Evolutionary conservation across 2,329 filamentous ascomycete species (phyloP).

Genomic region (Pseudogymnoascus sp.): DNA sequence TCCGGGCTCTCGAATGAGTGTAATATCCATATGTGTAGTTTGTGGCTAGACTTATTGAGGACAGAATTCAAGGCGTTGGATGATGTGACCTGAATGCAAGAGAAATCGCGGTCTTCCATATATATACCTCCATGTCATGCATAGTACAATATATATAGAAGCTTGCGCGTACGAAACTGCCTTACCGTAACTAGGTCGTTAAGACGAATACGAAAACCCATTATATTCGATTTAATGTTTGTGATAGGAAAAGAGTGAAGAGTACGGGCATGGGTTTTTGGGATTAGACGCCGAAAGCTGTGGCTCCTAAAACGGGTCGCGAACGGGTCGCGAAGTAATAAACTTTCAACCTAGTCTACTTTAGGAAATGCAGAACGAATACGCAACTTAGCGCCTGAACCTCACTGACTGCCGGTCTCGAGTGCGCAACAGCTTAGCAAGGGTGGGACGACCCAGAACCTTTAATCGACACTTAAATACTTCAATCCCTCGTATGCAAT

Average conservation of each 20-base stretch:
- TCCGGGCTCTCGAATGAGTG: not conserved
- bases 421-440: not conserved
- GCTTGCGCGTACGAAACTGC: not conserved
- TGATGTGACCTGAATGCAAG: not conserved
- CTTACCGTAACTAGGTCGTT: not conserved
- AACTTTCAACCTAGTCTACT: not conserved
- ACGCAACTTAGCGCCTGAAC: not conserved
- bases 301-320: not conserved
- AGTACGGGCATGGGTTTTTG: not conserved
- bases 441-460: not conserved
- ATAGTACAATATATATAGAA: not conserved
- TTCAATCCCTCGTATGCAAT: not conserved
- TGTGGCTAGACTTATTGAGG: not conserved
- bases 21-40: not conserved
- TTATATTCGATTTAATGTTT: not conserved
- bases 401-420: not conserved
- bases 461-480: not conserved
- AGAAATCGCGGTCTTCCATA: not conserved
- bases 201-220: not conserved
- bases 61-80: not conserved
- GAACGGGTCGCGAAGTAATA: not conserved
- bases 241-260: not conserved
- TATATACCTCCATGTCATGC: not conserved
- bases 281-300: not conserved
- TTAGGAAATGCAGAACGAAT: not conserved